These are phyloP conservation scores for Geotrichum siamense DNA, from an alignment of 1,139 yeast genomes.

Conservation along the genomic window DNA sequence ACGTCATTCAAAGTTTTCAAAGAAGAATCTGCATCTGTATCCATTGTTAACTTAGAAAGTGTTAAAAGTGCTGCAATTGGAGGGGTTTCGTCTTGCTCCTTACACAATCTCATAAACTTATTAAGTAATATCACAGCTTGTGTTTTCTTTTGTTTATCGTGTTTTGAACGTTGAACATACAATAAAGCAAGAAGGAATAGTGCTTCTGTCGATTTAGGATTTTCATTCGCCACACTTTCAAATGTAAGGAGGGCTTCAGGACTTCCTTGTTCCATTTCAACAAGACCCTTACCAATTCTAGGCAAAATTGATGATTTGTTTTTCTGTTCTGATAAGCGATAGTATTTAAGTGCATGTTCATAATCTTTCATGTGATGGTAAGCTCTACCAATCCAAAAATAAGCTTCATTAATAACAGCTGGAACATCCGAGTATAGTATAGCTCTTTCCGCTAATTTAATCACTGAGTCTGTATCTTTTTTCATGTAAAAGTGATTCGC, in stretches of 20 bases:
- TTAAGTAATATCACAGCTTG: slow-evolving; percentile 60
- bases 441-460: slow-evolving; percentile 50
- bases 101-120: slow-evolving; percentile 57
- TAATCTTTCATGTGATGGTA: slow-evolving; percentile 53
- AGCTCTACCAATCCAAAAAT: slow-evolving; percentile 82
- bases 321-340: slow-evolving; percentile 45
- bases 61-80: slow-evolving; percentile 62
- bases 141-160: slow-evolving; percentile 16
- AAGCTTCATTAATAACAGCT: slow-evolving; percentile 60
- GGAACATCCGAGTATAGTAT: slow-evolving; percentile 38
- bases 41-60: slow-evolving; percentile 62
- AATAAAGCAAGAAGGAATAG: slow-evolving; percentile 68
- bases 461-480: slow-evolving; percentile 50
- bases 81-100: slow-evolving; percentile 55
- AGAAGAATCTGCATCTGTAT: slow-evolving; percentile 45
- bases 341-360: slow-evolving; percentile 61
- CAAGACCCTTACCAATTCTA: slow-evolving; percentile 77
- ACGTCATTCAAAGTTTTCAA: slow-evolving; percentile 54
- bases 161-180: slow-evolving; percentile 44
- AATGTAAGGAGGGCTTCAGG: slow-evolving; percentile 84
- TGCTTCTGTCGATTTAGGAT: slow-evolving; percentile 69
- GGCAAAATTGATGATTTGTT: slow-evolving; percentile 54
- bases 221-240: slow-evolving; percentile 61
- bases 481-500: slow-evolving; percentile 55
- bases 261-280: slow-evolving; percentile 63